Percentiles rank a stretch among this genome's conserved stretches.
phyloP scores from a whole-genome alignment of 805 yeast genomes.

The Candida lessepsii region DNA sequence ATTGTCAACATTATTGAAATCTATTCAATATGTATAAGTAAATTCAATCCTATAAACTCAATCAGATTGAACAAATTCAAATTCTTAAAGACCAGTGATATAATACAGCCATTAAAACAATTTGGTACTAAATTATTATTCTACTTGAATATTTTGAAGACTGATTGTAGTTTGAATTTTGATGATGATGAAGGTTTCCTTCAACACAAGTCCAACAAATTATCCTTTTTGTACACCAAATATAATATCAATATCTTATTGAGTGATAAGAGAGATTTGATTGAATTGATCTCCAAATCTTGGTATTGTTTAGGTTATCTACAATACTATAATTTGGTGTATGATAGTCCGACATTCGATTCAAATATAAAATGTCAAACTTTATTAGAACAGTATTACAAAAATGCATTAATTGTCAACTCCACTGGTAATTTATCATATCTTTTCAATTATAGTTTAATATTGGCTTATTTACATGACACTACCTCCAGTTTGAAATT shows the following conservation, averaged over 20 bases:
- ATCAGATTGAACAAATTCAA: conserved; percentile 24
- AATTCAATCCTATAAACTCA: conserved; percentile 38
- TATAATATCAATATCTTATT: conserved; percentile 33
- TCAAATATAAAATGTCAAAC: conserved; percentile 17
- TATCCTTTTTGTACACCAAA: conserved; percentile 36
- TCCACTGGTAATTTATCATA: conserved; percentile 29
- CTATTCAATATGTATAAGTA: conserved; percentile 30
- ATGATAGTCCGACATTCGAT: conserved; percentile 23
- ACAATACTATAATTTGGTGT: conserved; percentile 26
- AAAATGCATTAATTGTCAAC: conserved; percentile 36
- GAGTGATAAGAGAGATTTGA: conserved; percentile 25
- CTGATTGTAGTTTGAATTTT: conserved; percentile 26
- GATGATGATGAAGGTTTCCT: conserved; percentile 19
- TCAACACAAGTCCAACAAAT: conserved; percentile 14
- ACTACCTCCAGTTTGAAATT: conserved; percentile 44
- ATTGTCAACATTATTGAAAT: conserved; percentile 33
- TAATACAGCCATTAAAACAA: conserved; percentile 20
- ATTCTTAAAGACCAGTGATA: conserved; percentile 21
- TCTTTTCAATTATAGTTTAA: conserved; percentile 47
- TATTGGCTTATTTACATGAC: conserved; percentile 44
- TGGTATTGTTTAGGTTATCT: conserved; percentile 39
- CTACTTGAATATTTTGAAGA: conserved; percentile 26
- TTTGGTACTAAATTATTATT: conserved; percentile 20
- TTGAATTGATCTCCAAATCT: conserved; percentile 30
- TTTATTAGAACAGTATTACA: conserved; percentile 25